Base-by-base conservation (phyloP, 2,329 filamentous ascomycete genomes). In the Microcyclosporella mali region DNA sequence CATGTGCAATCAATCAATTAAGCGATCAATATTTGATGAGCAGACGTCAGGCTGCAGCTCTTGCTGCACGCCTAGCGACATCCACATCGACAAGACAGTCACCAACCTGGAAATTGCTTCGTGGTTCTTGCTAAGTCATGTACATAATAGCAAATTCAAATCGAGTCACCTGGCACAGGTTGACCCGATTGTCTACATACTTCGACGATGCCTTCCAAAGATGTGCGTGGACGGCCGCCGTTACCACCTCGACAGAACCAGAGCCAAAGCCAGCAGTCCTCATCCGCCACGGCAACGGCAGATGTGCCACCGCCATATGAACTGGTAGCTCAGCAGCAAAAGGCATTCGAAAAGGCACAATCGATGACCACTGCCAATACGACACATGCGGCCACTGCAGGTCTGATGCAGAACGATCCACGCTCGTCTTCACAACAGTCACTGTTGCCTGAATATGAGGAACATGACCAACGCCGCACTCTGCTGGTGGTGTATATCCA, bases 401-500 rank as follows among this genome's bases (percentile, higher is more conserved):
- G 46, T 7, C 37, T 49, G 21, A 37, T 43, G 37, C 51, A 43
- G 14, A 42, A 52, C 38, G 70, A 73, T 46, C 68, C 66, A 18
- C 65, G 70, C 17, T 66, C 67, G 2, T 68, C 66, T 2, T 73
- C 70, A 2, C 66, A 64, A 3, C 64, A 73, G 41, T 73, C 70
- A 3, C 62, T 73, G 6, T 53, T 64, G 3, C 69, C 69, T 17
- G 53, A 62, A 25, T 55, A 58, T 11, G 52, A 60, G 19, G 48
- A 57, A 31, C 53, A 58, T 31, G 46, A 52, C 37, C 61, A 63
- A n/a, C 61, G 66, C 17, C 68, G 79, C 37, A 75, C 72, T 18
- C 71, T 95, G 17, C 73, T 95, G 1, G 62, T 94, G 16, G 71
- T 95, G 40, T 95, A 88, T 61, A 81, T 95, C 43, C 89, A 95